phyloP scores from a whole-genome alignment of 2,329 filamentous ascomycete species.

The Cladosporium sphaerospermum region DNA sequence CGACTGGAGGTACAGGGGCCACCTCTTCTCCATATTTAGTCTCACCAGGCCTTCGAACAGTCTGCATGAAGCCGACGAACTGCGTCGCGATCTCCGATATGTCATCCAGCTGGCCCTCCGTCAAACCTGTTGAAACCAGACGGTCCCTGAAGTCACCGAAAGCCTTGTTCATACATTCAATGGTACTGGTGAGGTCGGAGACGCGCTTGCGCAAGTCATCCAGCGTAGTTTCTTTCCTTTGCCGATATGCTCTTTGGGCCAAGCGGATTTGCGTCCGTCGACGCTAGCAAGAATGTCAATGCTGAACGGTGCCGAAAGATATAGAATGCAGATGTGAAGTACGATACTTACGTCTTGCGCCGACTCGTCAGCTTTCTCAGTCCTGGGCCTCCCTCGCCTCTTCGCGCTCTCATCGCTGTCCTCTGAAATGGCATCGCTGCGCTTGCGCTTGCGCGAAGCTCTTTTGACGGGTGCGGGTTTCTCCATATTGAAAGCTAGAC shows the following conservation, averaged over 20 bases:
- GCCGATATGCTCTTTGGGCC: conserved; percentile 77
- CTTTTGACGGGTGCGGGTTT: background rate
- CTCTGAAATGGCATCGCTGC: background rate
- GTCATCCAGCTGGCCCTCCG: conserved; percentile 17
- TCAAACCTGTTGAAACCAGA: conserved; percentile 16
- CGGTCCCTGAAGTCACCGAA: conserved; percentile 47
- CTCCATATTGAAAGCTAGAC: background rate
- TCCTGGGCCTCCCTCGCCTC: conserved; percentile 65
- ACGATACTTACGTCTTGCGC: conserved; percentile 63
- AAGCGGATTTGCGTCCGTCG: conserved; percentile 81
- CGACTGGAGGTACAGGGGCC: background rate
- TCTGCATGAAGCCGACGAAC: conserved; percentile 16
- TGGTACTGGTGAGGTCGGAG: conserved; percentile 59
- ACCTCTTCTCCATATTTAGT: conserved; percentile 7
- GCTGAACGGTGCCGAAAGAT: conserved; percentile 10
- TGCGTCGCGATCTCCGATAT: conserved; percentile 16
- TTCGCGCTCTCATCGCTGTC: conserved; percentile 29
- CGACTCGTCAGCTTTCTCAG: conserved; percentile 72
- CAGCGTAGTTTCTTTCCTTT: conserved; percentile 78
- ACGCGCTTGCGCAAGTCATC: conserved; percentile 65
- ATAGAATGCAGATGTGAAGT: conserved; percentile 1
- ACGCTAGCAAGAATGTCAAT: conserved; percentile 45
- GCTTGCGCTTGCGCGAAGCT: conserved; percentile 7
- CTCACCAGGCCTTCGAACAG: conserved; percentile 17
- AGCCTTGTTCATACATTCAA: conserved; percentile 66